Evolutionary conservation across 352 stramenopile species (phyloP), one percentile per base, ranked within the genome.

Genomic region (Phytophthora pseudosyringae): DNA sequence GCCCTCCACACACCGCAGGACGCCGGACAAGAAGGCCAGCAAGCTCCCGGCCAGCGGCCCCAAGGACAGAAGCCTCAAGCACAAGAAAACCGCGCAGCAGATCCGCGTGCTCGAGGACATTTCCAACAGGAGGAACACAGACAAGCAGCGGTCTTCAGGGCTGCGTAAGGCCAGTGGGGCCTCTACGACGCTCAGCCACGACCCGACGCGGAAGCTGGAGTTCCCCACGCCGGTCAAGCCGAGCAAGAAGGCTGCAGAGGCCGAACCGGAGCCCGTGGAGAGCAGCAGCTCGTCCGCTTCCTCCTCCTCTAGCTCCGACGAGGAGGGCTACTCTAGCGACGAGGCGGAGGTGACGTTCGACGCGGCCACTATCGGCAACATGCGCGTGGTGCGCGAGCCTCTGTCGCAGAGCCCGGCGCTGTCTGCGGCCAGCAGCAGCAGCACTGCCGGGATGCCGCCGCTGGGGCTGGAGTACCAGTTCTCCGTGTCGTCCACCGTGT

Each of bases 301-400:
- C 38, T 74, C 63, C 0, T 78, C 71, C 0, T 79, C 66, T 1
- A 71, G 66, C 31, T 68, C 64, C 0, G 67, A 69, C 0, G 67
- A 81, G 6, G 56, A 53, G 26, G 55, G 51, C 0, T 79, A 77
- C 59, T 83, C 75, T 4, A 87, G 75, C 53, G 78, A 87, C 25
- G 83, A 92, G 44, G 82, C 75, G 8, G 79, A 90, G 36, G 83
- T 90, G 10, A 59, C 73, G 10, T 88, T 91, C 45, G 78, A 91
- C 31, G 80, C 80, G 2, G 69, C 83, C 44, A 89, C 83, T 9
- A 75, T 88, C 25, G 82, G 80, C 32, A 89, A 88, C 67, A 77
- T 82, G 57, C 58, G 82, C 3, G 72, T 91, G 28, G 67, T 89
- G 5, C 69, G 80, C 1, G 78, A 89, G 60, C 67, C 76, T 5